Conservation (phyloP, 2,329 filamentous ascomycete genomes). For the Aspergillus ibericus region DNA sequence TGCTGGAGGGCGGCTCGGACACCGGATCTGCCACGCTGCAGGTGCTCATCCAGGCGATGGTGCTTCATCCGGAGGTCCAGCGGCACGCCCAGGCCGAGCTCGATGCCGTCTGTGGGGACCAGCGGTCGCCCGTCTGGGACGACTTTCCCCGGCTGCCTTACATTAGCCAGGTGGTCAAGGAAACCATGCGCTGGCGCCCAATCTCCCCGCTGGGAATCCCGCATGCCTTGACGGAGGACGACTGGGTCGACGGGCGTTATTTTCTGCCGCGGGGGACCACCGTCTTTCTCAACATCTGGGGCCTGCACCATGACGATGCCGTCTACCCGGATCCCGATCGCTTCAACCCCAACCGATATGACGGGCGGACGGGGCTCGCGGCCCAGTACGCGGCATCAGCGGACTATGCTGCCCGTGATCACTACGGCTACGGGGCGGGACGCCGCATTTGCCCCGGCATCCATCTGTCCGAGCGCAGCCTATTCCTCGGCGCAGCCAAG, state of each 20-base stretch:
- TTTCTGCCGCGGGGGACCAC: slow-evolving; percentile 48
- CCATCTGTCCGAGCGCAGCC: slow-evolving; percentile 33
- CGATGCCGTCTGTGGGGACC: slow-evolving; percentile 50
- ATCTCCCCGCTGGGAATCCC: slow-evolving; percentile 16
- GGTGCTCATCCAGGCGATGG: slow-evolving; percentile 24
- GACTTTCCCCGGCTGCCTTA: slow-evolving; percentile 32
- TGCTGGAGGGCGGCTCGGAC: slow-evolving; percentile 40
- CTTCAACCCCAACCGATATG: slow-evolving; percentile 29
- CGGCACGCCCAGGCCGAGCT: slow-evolving; percentile 50
- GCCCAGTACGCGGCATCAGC: slow-evolving; percentile 37
- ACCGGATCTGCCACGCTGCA: slow-evolving; percentile 43
- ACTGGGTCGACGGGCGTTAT: slow-evolving; percentile 41
- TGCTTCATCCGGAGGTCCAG: slow-evolving; percentile 12
- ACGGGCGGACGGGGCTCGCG: slow-evolving; percentile 31
- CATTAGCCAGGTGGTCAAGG: slow-evolving; percentile 55
- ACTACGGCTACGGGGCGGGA: slow-evolving; percentile 25
- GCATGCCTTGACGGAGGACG: slow-evolving; percentile 30
- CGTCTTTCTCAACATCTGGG: slow-evolving; percentile 53
- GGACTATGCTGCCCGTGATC: slow-evolving; percentile 34
- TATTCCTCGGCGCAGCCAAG: slow-evolving; percentile 30
- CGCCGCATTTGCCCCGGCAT: slow-evolving; percentile 35
- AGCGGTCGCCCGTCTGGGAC: slow-evolving; percentile 50
- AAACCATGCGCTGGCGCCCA: slow-evolving; percentile 58
- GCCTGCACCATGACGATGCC: slow-evolving; percentile 31
- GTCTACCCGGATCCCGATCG: slow-evolving; percentile 20